Percentiles rank a stretch among this genome's conserved stretches.
These are phyloP conservation scores for Oryza brachyantha DNA, from an alignment of 176 grass and related monocot species.

Conservation along the genomic window DNA sequence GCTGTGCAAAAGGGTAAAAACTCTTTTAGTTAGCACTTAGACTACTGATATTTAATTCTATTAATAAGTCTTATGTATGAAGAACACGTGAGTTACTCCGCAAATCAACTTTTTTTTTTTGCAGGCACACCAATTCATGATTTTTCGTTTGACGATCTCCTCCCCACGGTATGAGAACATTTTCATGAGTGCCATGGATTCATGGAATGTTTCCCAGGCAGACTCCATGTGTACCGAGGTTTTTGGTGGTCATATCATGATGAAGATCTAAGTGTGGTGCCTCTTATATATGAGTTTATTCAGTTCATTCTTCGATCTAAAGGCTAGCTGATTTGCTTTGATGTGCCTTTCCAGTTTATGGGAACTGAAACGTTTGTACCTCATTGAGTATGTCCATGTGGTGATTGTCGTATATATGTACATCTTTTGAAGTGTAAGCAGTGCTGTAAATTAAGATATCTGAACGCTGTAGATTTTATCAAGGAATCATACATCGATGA, in stretches of 20 bases:
- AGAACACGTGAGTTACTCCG: neutral
- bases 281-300: neutral
- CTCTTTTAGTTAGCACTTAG: slow-evolving; percentile 16
- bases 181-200: slow-evolving; percentile 11
- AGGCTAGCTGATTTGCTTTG: neutral
- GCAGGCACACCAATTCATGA: slow-evolving; percentile 78
- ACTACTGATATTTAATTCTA: neutral
- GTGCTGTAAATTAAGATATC: neutral
- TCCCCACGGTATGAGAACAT: slow-evolving; percentile 51
- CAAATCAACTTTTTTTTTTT: slow-evolving; percentile 23
- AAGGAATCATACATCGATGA: neutral
- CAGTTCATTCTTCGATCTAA: neutral
- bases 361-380: neutral
- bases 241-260: slow-evolving; percentile 6
- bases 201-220: neutral
- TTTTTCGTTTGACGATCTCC: slow-evolving; percentile 76
- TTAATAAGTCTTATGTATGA: neutral
- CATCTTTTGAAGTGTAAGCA: neutral
- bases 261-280: neutral
- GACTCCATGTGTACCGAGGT: neutral
- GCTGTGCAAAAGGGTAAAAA: slow-evolving; percentile 68
- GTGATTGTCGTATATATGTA: neutral
- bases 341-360: neutral
- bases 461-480: neutral
- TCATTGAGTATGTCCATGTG: neutral